Conservation (phyloP, 2,329 filamentous ascomycete genomes). For the Paracorniculantispora psalliotae region DNA sequence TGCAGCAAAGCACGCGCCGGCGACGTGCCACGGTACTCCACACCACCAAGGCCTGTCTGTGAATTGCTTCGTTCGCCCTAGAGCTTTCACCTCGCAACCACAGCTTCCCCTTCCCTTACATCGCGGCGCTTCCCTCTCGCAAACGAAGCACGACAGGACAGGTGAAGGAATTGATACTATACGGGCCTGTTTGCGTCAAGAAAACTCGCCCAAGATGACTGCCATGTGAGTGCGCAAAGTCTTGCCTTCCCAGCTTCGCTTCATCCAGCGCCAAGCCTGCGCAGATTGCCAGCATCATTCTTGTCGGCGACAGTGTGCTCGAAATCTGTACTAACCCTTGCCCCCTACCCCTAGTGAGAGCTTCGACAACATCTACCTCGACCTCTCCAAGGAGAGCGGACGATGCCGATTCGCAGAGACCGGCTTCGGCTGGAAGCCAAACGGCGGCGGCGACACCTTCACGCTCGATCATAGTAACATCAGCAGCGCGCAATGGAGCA, state of each 20-base stretch:
- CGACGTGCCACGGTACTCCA: constrained; percentile 1
- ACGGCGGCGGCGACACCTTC: constrained; percentile 82
- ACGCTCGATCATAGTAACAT: constrained; percentile 87
- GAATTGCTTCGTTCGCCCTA: background rate
- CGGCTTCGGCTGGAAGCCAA: constrained; percentile 92
- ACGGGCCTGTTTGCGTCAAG: background rate
- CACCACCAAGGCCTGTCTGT: background rate
- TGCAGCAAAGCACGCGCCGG: background rate
- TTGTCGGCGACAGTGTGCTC: background rate
- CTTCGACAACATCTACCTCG: constrained; percentile 95
- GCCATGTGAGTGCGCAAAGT: constrained; percentile 29
- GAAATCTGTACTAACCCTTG: constrained; percentile 6
- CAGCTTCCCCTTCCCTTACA: background rate
- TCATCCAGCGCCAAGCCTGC: background rate
- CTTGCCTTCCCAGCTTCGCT: background rate
- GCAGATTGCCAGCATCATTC: background rate
- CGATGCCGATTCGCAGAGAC: constrained; percentile 94
- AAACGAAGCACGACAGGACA: background rate
- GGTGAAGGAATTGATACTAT: background rate
- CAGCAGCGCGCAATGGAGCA: constrained; percentile 85
- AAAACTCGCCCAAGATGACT: constrained; percentile 28
- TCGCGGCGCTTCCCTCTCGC: background rate
- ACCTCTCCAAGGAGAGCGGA: constrained; percentile 86
- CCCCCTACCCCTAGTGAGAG: constrained; percentile 62
- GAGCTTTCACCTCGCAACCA: background rate